Evolutionary conservation across 768 basidiomycete genomes (phyloP).

Genomic region (Hericium rajendrae): DNA sequence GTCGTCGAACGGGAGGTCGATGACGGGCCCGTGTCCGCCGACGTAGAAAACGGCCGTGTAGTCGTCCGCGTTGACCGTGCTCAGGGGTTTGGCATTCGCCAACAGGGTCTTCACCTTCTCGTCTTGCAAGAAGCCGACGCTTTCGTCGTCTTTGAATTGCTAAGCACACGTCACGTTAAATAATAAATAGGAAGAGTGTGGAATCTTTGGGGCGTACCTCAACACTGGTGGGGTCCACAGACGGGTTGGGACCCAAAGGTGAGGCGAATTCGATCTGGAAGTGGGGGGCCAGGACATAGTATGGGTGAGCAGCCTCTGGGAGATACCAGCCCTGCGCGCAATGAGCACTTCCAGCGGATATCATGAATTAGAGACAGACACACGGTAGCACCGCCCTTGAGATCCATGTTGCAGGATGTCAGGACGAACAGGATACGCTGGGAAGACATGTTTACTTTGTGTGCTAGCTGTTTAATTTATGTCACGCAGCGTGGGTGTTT

Average conservation of each 20-base stretch:
- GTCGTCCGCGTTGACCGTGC: conserved; percentile 45
- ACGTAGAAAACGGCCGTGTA: conserved; percentile 73
- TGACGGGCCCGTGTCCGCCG: conserved; percentile 70
- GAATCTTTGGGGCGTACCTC: conserved; percentile 26
- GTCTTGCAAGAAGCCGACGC: conserved; percentile 51
- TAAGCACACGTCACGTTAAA: conserved; percentile 14
- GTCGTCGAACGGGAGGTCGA: conserved; percentile 56
- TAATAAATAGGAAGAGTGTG: background rate
- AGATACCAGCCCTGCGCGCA: conserved; percentile 60
- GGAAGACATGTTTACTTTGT: too few relatives aligned
- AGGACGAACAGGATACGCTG: conserved; percentile 58
- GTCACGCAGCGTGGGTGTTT: too few relatives aligned
- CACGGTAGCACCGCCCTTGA: conserved; percentile 44
- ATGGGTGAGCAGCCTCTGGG: conserved; percentile 41
- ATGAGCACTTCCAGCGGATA: background rate
- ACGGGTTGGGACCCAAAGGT: conserved; percentile 51
- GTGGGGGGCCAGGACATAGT: conserved; percentile 26
- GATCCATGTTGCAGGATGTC: conserved; percentile 52
- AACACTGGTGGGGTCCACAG: conserved; percentile 50
- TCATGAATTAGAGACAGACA: conserved; percentile 9
- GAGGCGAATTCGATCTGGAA: conserved; percentile 36
- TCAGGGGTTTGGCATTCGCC: conserved; percentile 47
- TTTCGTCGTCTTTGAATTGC: conserved; percentile 46
- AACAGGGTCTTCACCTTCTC: conserved; percentile 39
- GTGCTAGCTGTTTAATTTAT: too few relatives aligned